Conservation (phyloP, 1,284 basidiomycete species). For the Stereum hirsutum region DNA sequence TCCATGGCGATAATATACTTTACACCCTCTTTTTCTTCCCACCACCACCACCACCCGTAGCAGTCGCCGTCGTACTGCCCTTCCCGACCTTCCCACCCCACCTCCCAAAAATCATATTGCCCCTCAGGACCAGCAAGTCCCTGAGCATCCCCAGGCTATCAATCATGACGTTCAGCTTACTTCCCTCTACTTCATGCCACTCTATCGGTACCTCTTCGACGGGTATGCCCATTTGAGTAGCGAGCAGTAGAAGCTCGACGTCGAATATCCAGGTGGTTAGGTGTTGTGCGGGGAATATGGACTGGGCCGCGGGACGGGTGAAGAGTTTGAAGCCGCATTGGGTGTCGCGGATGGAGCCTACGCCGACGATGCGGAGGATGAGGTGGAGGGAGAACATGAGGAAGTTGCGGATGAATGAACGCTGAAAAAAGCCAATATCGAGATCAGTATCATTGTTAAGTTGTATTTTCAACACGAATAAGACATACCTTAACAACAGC, state of each 20-base stretch:
- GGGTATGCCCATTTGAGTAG: slow-evolving; percentile 66
- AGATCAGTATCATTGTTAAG: neutral
- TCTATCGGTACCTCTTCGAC: slow-evolving; percentile 81
- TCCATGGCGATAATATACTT: neutral
- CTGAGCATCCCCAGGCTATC: slow-evolving; percentile 85
- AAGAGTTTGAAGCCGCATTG: slow-evolving; percentile 97
- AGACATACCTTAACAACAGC: slow-evolving; percentile 83
- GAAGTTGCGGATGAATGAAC: slow-evolving; percentile 79
- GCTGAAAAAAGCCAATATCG: slow-evolving; percentile 32
- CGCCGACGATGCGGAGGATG: slow-evolving; percentile 76
- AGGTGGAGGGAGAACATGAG: slow-evolving; percentile 90
- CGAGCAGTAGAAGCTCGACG: slow-evolving; percentile 88
- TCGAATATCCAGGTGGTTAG: slow-evolving; percentile 92
- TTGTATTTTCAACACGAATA: neutral
- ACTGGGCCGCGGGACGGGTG: slow-evolving; percentile 68
- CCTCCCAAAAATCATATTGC: slow-evolving; percentile 72
- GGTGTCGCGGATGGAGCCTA: slow-evolving; percentile 84
- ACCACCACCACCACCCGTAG: too few species aligned
- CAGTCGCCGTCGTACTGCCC: neutral
- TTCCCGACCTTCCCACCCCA: too few species aligned
- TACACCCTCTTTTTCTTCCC: slow-evolving; percentile 8
- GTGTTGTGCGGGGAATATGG: slow-evolving; percentile 79
- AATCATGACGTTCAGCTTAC: slow-evolving; percentile 80
- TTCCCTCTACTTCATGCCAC: slow-evolving; percentile 90
- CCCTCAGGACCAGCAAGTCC: slow-evolving; percentile 78